phyloP scores from a whole-genome alignment of 169 alveolate species.

The Plasmodium sp. region DNA sequence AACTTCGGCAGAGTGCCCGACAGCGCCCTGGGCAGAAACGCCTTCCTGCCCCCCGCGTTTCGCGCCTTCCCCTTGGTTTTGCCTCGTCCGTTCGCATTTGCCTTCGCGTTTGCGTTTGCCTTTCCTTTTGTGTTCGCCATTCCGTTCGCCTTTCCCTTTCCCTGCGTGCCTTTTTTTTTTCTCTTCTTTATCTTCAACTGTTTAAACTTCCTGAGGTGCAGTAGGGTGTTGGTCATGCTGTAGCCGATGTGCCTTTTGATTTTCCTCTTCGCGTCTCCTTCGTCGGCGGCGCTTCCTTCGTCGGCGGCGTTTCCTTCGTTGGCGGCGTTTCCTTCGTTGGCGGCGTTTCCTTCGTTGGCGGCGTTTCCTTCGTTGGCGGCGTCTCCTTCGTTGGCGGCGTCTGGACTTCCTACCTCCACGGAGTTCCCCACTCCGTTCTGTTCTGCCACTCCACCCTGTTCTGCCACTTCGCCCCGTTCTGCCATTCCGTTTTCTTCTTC shows the following conservation, averaged over 20 bases:
- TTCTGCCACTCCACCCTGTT: not conserved
- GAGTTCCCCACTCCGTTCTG: not conserved
- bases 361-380: not conserved
- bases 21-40: conserved; percentile 33
- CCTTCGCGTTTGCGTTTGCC: not conserved
- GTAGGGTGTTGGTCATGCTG: conserved; percentile 31
- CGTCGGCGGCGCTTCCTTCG: not conserved
- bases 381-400: not conserved
- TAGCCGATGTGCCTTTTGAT: conserved; percentile 14
- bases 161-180: conserved; percentile 5
- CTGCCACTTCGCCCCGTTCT: not conserved
- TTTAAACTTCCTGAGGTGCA: conserved; percentile 9
- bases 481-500: not conserved
- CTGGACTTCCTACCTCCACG: not conserved
- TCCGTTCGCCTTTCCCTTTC: not conserved
- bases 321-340: not conserved
- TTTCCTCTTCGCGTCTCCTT: not conserved
- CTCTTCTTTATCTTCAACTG: not conserved
- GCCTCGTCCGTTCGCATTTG: not conserved
- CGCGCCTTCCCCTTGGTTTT: conserved; percentile 16
- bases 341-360: not conserved
- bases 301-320: not conserved
- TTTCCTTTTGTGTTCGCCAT: not conserved
- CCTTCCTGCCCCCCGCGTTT: not conserved
- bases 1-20: conserved; percentile 71